Base-by-base conservation (phyloP, 139 green algal species). In the Picochlorum sp. region DNA sequence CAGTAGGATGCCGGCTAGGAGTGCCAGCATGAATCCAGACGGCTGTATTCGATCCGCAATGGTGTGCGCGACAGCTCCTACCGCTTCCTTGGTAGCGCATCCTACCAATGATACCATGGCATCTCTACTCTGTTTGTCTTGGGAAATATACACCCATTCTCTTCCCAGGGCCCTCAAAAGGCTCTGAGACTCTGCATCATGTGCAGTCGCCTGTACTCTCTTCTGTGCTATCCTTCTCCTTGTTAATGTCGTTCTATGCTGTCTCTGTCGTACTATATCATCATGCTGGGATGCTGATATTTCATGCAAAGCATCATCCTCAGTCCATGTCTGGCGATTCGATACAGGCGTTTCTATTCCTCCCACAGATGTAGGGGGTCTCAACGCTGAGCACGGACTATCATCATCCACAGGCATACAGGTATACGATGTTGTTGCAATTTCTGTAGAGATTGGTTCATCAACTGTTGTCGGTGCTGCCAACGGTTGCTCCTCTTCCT, bases 61-160 rank as follows among this genome's bases (percentile, higher is more conserved):
- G 7, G 24, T 56, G 23, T 38, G 15, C 16, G 20, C 28, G 4
- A 61, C 65, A 0, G 28, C 65, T 14, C 23, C 65, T 15, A 24
- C 28, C 0, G n/a, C 24, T 56, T 72, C 65, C 20, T 57, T 26
- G 14, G 65, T 49, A 4, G 54, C 32, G 9, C 46, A 24, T 23
- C 65, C 65, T 9, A 64, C 71, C 3, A 68, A 59, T 2, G 64
- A 32, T 4, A 45, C 71, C 58, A 78, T 61, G 16, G 66, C 50
- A 4, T 45, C 28, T n/a, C 65, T 58, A 2, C 64, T 64, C 13
- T 74, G 21, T 2, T 59, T 66, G 59, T 78, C 60, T 65, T 66
- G 60, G 21, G 45, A 64, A 46, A 78, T 47, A 49, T 66, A 47
- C 32, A 67, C n/a, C 23, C 32, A 65, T 47, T 76, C 63, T 57